Evolutionary conservation across 345 rosid species (phyloP), one percentile per base, ranked within the genome.

Genomic region (Dovyalis caffra): DNA sequence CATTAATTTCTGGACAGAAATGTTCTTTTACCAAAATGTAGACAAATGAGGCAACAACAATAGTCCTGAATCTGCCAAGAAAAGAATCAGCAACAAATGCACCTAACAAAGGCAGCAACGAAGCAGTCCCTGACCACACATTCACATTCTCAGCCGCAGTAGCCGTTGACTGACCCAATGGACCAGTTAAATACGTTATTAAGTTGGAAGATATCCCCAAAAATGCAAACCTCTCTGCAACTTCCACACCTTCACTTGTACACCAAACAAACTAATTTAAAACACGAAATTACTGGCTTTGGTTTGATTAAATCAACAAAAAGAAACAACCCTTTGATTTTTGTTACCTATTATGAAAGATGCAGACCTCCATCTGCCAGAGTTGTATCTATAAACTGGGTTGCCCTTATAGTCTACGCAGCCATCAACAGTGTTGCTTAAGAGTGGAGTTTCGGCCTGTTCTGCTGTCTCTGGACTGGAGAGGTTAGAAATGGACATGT

Each of bases 291-390:
- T n/a, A 32, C n/a, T 34, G 37, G 37, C 37, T 34, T 34, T 0
- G 37, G 37, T 8, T 34, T 6, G 37, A 34, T 34, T 34, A 34
- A 34, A 34, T 34, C 8, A 5, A 34, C 7, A 34, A 34, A 34
- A 34, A 34, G 1, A 34, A 34, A 34, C 37, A 34, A 8, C 37
- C 3, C 0, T n/a, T n/a, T n/a, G n/a, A n/a, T n/a, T n/a, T n/a
- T 2, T 34, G n/a, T 23, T 11, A 77, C 80, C 76, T 5, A 77
- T 71, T 1, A 77, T 72, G 72, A 77, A 77, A 57, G 12, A 58
- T 0, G 80, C 76, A 8, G 80, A 56, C 58, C 72, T 77, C 80
- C 80, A 77, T 32, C 76, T 38, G 8, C 76, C 80, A 35, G 76
- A 77, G 47, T 49, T 71, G 23, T 74, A 70, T 2, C 75, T 74